Base-by-base conservation (phyloP, 2,329 filamentous ascomycete species). In the Calycina herbarum region DNA sequence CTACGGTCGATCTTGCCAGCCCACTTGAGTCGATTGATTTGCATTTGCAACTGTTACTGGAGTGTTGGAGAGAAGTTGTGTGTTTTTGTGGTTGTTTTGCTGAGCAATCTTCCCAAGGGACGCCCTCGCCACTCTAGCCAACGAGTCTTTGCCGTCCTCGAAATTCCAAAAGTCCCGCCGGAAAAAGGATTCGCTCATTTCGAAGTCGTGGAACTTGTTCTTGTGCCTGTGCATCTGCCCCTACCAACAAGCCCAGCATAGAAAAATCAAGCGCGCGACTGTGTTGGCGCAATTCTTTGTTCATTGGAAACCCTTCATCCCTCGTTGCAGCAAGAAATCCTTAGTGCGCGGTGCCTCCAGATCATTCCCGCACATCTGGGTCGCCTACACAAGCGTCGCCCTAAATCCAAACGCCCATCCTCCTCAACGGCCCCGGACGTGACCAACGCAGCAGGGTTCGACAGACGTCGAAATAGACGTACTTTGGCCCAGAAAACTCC, bases 291-390 rank as follows among this genome's bases (percentile, higher is more conserved):
- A 66, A 65, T 63, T 66, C 65, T 62, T 58, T 64, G 54, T 38
- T 57, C 56, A 63, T 59, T 65, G 57, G 48, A 42, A 48, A 57
- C 45, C 20, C 20, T 51, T 51, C 20, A 51, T 51, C 45, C 45
- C 45, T 51, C 45, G 45, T 35, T 57, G 56, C 56, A 59, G 57
- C 57, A 59, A 42, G 57, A 59, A 42, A 42, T 57, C 59, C 54
- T 60, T 48, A 66, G 54, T 66, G 64, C 61, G 63, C 61, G 63
- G 62, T 64, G 38, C 59, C 64, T 68, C 70, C 57, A 70, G 66
- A 68, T 67, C 54, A 59, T 66, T 70, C 67, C 73, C 72, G 62
- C 62, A 40, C 64, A 58, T 68, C 62, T 73, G 70, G 72, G 67
- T 73, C 70, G 69, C 68, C 69, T 70, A 70, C 63, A 40, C 58